Evolutionary conservation across 2,329 filamentous ascomycete species (phyloP).

Genomic region (Colletotrichum sp.): DNA sequence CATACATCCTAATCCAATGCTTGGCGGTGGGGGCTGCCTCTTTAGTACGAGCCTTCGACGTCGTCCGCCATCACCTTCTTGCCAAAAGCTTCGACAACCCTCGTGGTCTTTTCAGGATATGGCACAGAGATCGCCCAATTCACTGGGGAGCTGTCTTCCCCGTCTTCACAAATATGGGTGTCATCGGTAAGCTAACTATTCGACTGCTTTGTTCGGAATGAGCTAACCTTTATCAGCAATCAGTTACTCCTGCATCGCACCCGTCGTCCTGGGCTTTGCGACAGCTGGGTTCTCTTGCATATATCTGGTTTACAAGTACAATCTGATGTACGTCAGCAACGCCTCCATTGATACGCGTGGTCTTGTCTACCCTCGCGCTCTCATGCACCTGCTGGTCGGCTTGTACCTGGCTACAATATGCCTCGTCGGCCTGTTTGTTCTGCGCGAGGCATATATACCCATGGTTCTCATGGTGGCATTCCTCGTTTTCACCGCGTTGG

Average conservation of each 20-base stretch:
- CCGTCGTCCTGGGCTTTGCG: slow-evolving; percentile 83
- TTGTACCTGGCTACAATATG: slow-evolving; percentile 84
- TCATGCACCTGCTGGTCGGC: slow-evolving; percentile 85
- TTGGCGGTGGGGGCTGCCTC: slow-evolving; percentile 77
- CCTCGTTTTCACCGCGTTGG: slow-evolving; percentile 76
- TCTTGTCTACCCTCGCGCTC: slow-evolving; percentile 82
- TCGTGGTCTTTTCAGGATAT: slow-evolving; percentile 79
- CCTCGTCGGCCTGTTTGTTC: slow-evolving; percentile 83
- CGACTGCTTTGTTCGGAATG: fast-evolving
- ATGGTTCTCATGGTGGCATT: slow-evolving; percentile 79
- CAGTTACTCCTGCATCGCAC: slow-evolving; percentile 86
- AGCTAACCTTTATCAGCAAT: slow-evolving; percentile 60
- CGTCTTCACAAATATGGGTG: slow-evolving; percentile 79
- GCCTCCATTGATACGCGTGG: slow-evolving; percentile 86
- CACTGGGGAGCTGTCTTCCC: slow-evolving; percentile 87
- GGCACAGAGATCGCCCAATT: slow-evolving; percentile 74
- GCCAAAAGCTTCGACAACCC: slow-evolving; percentile 80
- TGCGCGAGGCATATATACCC: slow-evolving; percentile 70
- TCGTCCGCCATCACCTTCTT: slow-evolving; percentile 62
- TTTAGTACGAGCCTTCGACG: slow-evolving; percentile 73
- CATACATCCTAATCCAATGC: slow-evolving; percentile 93
- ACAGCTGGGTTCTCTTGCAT: slow-evolving; percentile 80
- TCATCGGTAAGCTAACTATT: slow-evolving; percentile 66
- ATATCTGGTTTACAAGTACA: slow-evolving; percentile 90
- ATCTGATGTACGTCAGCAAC: slow-evolving; percentile 86